phyloP scores from a whole-genome alignment of 768 basidiomycete species.

The Phanerochaete carnosa region DNA sequence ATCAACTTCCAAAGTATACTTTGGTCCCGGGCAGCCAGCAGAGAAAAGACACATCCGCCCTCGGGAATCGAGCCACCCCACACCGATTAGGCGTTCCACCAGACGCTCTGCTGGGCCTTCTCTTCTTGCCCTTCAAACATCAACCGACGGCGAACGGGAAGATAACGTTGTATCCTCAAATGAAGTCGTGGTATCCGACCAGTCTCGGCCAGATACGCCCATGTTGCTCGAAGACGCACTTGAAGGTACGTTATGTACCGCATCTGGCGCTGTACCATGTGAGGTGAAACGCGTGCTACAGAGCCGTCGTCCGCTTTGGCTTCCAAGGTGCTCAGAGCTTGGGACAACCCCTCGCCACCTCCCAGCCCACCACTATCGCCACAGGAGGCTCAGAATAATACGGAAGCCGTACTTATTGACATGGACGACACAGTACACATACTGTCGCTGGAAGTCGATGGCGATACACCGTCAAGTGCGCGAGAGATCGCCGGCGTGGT shows the following conservation, averaged over 20 bases:
- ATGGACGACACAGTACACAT: background rate
- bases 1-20: constrained; percentile 42
- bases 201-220: constrained; percentile 7
- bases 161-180: background rate
- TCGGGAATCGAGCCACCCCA: constrained; percentile 27
- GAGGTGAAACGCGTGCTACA: constrained; percentile 1
- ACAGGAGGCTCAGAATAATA: constrained; percentile 2
- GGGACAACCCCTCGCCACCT: constrained; percentile 75
- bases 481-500: background rate
- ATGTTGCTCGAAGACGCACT: constrained; percentile 1
- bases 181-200: constrained; percentile 3
- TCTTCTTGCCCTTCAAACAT: constrained; percentile 3
- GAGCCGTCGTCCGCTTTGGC: constrained; percentile 72
- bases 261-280: constrained; percentile 16
- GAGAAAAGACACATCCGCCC: constrained; percentile 43
- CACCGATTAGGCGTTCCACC: constrained; percentile 46
- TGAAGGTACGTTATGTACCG: constrained; percentile 31
- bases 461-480: background rate
- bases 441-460: background rate
- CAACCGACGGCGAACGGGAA: constrained; percentile 11
- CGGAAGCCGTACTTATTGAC: background rate
- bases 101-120: constrained; percentile 42
- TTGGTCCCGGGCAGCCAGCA: constrained; percentile 50
- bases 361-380: constrained; percentile 28
- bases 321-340: constrained; percentile 61